Evolutionary conservation across 257 asterid genomes (phyloP), one percentile per base, ranked within the genome.

Genomic region (Scutellaria barbata): DNA sequence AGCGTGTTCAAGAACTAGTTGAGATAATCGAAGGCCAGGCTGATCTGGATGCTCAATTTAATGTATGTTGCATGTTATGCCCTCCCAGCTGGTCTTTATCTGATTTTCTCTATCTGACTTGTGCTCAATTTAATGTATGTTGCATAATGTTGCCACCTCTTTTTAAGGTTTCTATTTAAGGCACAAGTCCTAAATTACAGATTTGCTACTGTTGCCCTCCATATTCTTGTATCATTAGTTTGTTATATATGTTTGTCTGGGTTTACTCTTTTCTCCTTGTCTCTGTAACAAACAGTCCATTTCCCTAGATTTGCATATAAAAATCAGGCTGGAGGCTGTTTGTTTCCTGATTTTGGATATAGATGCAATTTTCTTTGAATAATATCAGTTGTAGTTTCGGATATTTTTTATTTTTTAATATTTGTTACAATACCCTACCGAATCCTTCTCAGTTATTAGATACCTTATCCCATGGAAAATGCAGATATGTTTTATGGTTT

Each of bases 11-110:
- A 77, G 98, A 94, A 84, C 96, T 94, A 77, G 97, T 94, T 83
- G 98, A 89, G 83, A 89, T 94, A 71, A 87, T 91, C 74, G 96
- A 94, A 81, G 96, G 97, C 72, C 98, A 94, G 86, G 97, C 98
- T 74, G 98, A 94, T 80, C 84, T 94, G 65, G 91, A 94, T 84
- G 96, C 98, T 70, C 96, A 89, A 73, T 90, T 90, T 63, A 82
- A 94, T 61, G 97, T 94, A 86, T 80, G 82, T 72, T 73, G 59
- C 80, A 63, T 60, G 66, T 55, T 56, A 52, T 68, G 63, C 51
- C 39, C 66, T 55, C 2, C 22, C 40, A 63, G 77, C 25, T 51
- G 65, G 46, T 14, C 69, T 58, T 46, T 20, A 43, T 62, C 45
- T 74, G 58, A 9, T 58, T 73, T 30, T 22, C 18, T 8, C 69